Conservation (phyloP, 768 basidiomycete genomes). For the Naganishia vishniacii region DNA sequence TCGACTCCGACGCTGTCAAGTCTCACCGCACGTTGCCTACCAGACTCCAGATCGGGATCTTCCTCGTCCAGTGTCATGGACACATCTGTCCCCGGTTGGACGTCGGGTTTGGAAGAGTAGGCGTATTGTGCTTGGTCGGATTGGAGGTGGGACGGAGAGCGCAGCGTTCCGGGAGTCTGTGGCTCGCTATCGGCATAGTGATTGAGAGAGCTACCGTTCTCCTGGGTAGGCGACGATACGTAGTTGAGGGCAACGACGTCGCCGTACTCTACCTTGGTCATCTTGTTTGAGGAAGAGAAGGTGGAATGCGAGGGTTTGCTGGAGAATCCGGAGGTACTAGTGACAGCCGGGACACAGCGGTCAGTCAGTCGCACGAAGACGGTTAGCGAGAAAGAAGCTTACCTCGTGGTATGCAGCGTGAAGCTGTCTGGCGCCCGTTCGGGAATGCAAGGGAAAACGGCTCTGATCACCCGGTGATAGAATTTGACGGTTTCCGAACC, state of each 20-base stretch:
- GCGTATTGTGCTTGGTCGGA: neutral
- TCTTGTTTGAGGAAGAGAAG: conserved; percentile 1
- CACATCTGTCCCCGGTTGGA: neutral
- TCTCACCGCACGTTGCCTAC: conserved; percentile 5
- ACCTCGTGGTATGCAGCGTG: conserved; percentile 11
- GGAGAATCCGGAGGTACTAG: conserved; percentile 4
- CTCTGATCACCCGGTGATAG: conserved; percentile 32
- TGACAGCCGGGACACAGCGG: neutral
- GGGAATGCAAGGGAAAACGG: conserved; percentile 34
- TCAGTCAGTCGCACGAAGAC: neutral
- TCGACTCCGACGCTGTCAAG: conserved; percentile 20
- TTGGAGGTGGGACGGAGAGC: neutral
- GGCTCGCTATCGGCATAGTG: conserved; percentile 10
- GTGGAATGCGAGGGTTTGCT: conserved; percentile 14
- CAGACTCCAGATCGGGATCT: conserved; percentile 6
- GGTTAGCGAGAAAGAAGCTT: neutral
- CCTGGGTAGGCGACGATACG: neutral
- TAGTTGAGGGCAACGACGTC: conserved; percentile 9
- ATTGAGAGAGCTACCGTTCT: neutral
- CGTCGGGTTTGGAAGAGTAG: neutral
- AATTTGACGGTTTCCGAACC: conserved; percentile 40
- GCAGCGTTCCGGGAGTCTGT: neutral
- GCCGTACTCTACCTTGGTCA: neutral
- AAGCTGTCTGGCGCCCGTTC: conserved; percentile 5
- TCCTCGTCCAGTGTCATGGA: neutral